Evolutionary conservation across 2,329 filamentous ascomycete genomes (phyloP).

Genomic region (Colletotrichum phormii): DNA sequence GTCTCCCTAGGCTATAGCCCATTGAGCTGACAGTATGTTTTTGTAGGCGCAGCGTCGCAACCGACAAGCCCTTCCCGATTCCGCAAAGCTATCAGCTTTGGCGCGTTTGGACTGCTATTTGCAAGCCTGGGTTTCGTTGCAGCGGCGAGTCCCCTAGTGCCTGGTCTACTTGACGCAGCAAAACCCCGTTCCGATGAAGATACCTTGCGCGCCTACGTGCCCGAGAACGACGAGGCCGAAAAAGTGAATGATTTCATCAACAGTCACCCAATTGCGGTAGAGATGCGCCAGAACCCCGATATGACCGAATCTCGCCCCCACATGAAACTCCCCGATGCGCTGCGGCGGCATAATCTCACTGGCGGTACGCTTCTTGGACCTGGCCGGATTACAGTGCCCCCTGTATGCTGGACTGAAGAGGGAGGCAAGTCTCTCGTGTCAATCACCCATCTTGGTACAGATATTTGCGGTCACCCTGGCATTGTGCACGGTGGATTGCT

Average conservation of each 20-base stretch:
- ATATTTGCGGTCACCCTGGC: slow-evolving; percentile 89
- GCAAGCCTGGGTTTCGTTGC: slow-evolving; percentile 66
- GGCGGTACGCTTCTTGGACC: slow-evolving; percentile 82
- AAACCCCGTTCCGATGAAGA: slow-evolving; percentile 70
- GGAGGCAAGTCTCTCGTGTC: slow-evolving; percentile 77
- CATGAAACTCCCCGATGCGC: slow-evolving; percentile 80
- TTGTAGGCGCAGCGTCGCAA: neutral
- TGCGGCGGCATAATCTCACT: slow-evolving; percentile 82
- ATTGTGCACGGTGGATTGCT: slow-evolving; percentile 92
- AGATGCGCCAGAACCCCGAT: slow-evolving; percentile 73
- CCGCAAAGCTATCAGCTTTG: slow-evolving; percentile 24
- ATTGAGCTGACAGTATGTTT: neutral
- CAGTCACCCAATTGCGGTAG: slow-evolving; percentile 77
- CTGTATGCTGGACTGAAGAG: slow-evolving; percentile 79
- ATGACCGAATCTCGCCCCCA: slow-evolving; percentile 86
- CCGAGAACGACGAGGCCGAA: slow-evolving; percentile 63
- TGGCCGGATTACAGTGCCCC: slow-evolving; percentile 83
- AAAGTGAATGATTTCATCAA: slow-evolving; percentile 81
- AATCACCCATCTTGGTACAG: slow-evolving; percentile 80
- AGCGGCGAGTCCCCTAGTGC: slow-evolving; percentile 63
- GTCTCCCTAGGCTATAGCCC: neutral
- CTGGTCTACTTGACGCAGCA: slow-evolving; percentile 39
- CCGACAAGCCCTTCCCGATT: slow-evolving; percentile 11
- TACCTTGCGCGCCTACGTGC: slow-evolving; percentile 74
- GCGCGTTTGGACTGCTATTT: slow-evolving; percentile 51